These are phyloP conservation scores for Pichia heedii DNA, from an alignment of 805 yeast genomes.

Conservation along the genomic window DNA sequence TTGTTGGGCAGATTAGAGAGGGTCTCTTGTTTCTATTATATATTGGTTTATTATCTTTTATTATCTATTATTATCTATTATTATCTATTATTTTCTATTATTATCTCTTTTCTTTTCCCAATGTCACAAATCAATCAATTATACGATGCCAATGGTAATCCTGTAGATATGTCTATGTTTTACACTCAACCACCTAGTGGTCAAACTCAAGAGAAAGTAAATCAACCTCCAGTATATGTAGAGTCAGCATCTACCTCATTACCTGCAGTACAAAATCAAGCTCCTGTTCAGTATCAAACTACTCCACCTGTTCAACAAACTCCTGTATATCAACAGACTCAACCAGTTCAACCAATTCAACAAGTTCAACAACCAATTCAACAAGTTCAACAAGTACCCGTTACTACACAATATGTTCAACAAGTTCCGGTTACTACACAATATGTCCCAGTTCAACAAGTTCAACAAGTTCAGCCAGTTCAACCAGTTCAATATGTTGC, in stretches of 20 bases:
- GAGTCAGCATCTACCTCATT: not conserved
- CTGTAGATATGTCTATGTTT: conserved; percentile 1
- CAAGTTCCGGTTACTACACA: not conserved
- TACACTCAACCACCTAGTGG: not conserved
- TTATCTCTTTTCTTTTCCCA: no score
- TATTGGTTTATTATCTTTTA: no score
- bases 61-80: no score
- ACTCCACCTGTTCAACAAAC: not conserved
- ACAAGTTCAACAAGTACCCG: not conserved
- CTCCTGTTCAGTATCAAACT: not conserved
- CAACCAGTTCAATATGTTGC: not conserved
- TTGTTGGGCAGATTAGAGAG: no score
- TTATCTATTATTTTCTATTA: no score
- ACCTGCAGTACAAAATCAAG: not conserved
- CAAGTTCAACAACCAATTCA: not conserved
- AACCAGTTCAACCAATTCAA: not conserved
- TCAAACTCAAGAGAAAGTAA: not conserved
- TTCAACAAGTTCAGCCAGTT: not conserved
- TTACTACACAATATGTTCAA: no score
- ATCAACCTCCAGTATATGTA: not conserved
- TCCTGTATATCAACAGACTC: not conserved
- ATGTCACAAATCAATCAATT: not conserved
- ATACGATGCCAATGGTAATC: conserved; percentile 5
- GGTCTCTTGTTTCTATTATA: no score
- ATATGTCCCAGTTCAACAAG: not conserved